Evolutionary conservation across 306 rosid genomes (phyloP).

Genomic region (Cotoneaster glaucophyllus): DNA sequence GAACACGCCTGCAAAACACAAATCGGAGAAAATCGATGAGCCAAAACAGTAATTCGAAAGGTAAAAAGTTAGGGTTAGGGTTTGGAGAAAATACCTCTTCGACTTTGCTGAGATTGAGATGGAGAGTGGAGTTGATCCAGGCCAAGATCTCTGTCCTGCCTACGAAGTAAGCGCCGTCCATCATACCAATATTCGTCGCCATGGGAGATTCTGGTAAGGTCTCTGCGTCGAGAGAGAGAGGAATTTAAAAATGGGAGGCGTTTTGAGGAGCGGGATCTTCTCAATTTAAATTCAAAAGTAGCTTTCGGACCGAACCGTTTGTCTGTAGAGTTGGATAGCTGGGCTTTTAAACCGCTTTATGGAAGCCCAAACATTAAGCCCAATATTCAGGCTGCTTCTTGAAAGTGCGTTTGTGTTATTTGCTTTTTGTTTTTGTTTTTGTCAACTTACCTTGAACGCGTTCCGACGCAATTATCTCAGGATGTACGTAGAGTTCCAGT

Average conservation of each 20-base stretch:
- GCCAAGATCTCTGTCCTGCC: slow-evolving; percentile 89
- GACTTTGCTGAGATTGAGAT: slow-evolving; percentile 82
- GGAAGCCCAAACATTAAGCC: neutral
- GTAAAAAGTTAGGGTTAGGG: slow-evolving; percentile 3
- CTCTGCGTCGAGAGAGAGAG: neutral
- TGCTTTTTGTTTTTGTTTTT: too few relatives aligned
- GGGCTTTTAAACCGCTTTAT: neutral
- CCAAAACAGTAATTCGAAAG: neutral
- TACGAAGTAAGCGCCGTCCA: slow-evolving; percentile 93
- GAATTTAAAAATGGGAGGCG: slow-evolving; percentile 20
- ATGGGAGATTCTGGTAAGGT: slow-evolving; percentile 12
- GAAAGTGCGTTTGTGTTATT: neutral
- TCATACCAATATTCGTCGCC: slow-evolving; percentile 91
- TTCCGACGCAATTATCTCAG: too few relatives aligned
- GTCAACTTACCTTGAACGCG: too few relatives aligned
- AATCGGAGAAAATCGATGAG: neutral
- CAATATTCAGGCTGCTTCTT: neutral
- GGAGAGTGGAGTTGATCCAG: slow-evolving; percentile 91
- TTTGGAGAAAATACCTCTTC: slow-evolving; percentile 47
- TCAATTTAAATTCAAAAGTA: slow-evolving; percentile 32
- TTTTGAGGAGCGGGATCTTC: slow-evolving; percentile 52
- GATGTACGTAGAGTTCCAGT: too few relatives aligned
- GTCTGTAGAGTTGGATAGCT: neutral
- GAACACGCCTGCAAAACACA: slow-evolving; percentile 56
- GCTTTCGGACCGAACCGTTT: neutral